Conservation (phyloP, 2,329 filamentous ascomycete species). For the Fusarium heterosporum region DNA sequence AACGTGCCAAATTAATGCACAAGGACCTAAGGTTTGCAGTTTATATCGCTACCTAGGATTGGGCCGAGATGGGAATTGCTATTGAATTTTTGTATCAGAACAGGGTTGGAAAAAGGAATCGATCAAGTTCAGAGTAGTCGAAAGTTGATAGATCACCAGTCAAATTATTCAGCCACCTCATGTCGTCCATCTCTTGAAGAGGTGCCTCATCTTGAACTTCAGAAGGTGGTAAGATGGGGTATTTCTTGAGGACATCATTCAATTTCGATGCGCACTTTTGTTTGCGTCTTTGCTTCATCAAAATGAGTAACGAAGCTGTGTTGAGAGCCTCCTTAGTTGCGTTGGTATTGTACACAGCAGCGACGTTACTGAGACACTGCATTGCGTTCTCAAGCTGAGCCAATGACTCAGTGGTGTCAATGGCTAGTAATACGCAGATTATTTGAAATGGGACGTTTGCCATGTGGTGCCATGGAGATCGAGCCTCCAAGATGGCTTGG, state of each 20-base stretch:
- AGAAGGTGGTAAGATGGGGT: conserved; percentile 42
- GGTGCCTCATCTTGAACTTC: conserved; percentile 17
- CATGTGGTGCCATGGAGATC: conserved; percentile 68
- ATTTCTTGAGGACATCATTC: conserved; percentile 53
- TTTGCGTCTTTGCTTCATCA: conserved; percentile 63
- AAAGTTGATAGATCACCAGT: conserved; percentile 58
- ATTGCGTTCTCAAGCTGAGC: conserved; percentile 63
- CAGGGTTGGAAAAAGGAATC: conserved; percentile 48
- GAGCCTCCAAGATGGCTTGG: conserved; percentile 56
- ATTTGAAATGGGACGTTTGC: conserved; percentile 71
- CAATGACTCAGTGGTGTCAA: conserved; percentile 63
- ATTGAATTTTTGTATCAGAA: not conserved
- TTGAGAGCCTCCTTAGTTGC: conserved; percentile 65
- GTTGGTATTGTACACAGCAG: conserved; percentile 58
- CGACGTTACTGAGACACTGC: conserved; percentile 57
- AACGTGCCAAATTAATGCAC: accelerated
- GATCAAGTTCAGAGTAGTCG: conserved; percentile 58
- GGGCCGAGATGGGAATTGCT: accelerated
- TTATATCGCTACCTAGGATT: not conserved
- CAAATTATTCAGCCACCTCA: conserved; percentile 55
- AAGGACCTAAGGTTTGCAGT: accelerated
- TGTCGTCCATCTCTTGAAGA: conserved; percentile 36
- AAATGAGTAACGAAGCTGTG: conserved; percentile 65
- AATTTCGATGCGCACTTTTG: conserved; percentile 57
- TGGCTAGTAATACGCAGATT: conserved; percentile 65